These are phyloP conservation scores for Rhinocladiella mackenziei DNA, from an alignment of 2,329 filamentous ascomycete species.

Conservation along the genomic window DNA sequence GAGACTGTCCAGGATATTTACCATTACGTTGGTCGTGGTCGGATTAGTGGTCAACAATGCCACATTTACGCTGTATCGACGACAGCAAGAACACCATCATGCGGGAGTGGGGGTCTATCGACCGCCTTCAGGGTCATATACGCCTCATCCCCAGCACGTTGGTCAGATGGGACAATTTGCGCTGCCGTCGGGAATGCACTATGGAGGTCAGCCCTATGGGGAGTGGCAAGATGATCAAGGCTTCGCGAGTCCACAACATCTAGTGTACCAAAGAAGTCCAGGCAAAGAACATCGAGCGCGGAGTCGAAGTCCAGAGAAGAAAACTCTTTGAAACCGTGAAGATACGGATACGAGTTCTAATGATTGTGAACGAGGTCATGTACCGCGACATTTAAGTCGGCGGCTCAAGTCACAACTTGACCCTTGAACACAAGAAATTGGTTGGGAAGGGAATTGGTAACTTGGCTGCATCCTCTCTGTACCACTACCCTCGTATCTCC, in stretches of 20 bases:
- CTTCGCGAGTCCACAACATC: conserved; percentile 17
- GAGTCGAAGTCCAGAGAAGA: conserved; percentile 29
- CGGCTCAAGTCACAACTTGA: no score
- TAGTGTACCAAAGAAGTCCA: conserved; percentile 29
- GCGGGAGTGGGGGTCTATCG: conserved; percentile 17
- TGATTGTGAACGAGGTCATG: no score
- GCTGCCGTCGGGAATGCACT: conserved; percentile 18
- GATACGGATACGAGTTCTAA: no score
- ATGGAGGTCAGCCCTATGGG: conserved; percentile 21
- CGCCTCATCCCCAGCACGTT: conserved; percentile 19
- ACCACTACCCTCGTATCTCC: no score
- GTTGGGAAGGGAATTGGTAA: no score
- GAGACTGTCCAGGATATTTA: conserved; percentile 26
- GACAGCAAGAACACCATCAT: conserved; percentile 25
- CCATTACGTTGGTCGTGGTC: conserved; percentile 24
- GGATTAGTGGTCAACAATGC: conserved; percentile 28
- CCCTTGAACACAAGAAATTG: no score
- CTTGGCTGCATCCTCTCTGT: no score
- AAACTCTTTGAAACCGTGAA: conserved; percentile 7
- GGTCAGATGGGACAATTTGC: conserved; percentile 18
- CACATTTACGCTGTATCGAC: conserved; percentile 27
- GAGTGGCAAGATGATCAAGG: conserved; percentile 22
- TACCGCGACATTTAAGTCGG: no score
- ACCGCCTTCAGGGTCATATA: conserved; percentile 23
- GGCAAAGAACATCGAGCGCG: conserved; percentile 28